Base-by-base conservation (phyloP, 192 early-diverging fungal species). In the Coemansia sp. region DNA sequence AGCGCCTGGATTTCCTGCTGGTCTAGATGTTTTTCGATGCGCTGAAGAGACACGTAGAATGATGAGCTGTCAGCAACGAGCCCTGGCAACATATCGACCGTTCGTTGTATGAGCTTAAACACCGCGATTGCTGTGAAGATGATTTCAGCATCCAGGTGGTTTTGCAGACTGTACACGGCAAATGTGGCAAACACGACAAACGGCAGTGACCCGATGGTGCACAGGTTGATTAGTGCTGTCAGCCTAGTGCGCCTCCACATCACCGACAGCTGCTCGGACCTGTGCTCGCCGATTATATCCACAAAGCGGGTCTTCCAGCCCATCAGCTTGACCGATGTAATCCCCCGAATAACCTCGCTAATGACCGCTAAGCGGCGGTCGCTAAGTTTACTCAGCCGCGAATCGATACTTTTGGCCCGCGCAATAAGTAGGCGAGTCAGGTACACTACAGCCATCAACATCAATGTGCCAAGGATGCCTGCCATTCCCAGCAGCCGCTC, bases 311-410 rank as follows among this genome's bases (percentile, higher is more conserved):
- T 54, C 56, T 89, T 89, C 89, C 90, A 91, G 21, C 86, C 88
- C 76, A 91, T 89, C 69, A 96, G 83, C 64, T 98, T 98, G 49
- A 98, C 84, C 31, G 95, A 89, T 12, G 90, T 78, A 29, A 98
- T 95, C 27, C 91, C 93, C 62, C 87, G 82, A 19, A 95, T 65
- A 28, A 91, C 73, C 65, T 97, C 93, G 63, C 87, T 93, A 35
- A 89, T 84, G 18, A 82, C 65, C 22, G 85, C 84, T 46, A 95
- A 67, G 5, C 94, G 83, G 52, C 85, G 84, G 64, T 95, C 94
- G 32, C 81, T 81, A 24, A 86, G 69, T 4, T 58, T 27, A 29
- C 74, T 84, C n/a, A 86, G 56, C 30, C 75, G 64, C 5, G 81
- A 70, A 63, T 90, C 86, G 57, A 85, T 58, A 21, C 62, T 54